Percentiles rank a stretch among this genome's conserved stretches.
phyloP scores from a whole-genome alignment of 306 rosid genomes.

The Bauhinia variegata region DNA sequence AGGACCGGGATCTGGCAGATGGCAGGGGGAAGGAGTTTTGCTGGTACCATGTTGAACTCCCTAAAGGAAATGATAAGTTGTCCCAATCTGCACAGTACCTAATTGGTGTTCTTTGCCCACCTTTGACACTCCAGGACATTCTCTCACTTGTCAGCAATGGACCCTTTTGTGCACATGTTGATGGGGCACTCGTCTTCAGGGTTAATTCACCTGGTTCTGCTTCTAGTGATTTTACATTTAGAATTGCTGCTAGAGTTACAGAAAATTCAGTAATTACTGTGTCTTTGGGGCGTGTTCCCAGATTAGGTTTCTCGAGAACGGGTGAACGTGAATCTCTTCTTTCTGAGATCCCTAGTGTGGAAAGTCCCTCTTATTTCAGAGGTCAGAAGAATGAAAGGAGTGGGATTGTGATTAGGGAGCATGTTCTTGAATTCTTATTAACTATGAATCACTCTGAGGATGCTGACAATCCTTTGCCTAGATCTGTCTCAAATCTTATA shows the following conservation, averaged over 20 bases:
- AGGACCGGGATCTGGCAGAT: conserved; percentile 55
- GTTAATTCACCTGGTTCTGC: conserved; percentile 97
- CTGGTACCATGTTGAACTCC: conserved; percentile 98
- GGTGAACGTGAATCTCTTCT: conserved; percentile 84
- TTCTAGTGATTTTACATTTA: conserved; percentile 78
- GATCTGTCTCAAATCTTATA: conserved; percentile 76
- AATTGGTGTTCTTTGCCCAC: conserved; percentile 88
- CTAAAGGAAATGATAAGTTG: conserved; percentile 74
- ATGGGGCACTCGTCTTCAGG: conserved; percentile 88
- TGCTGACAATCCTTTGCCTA: conserved; percentile 93
- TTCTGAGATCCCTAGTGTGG: conserved; percentile 87
- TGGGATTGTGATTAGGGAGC: conserved; percentile 82
- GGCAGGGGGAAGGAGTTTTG: conserved; percentile 77
- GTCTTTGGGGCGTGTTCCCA: conserved; percentile 88
- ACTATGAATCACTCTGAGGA: conserved; percentile 98
- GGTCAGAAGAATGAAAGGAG: conserved; percentile 59
- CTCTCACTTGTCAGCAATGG: conserved; percentile 98
- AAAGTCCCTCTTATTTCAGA: conserved; percentile 53
- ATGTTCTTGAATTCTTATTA: conserved; percentile 90
- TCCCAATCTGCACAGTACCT: conserved; percentile 84
- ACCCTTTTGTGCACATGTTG: conserved; percentile 94
- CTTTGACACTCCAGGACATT: conserved; percentile 93
- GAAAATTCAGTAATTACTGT: conserved; percentile 84
- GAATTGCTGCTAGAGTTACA: conserved; percentile 87
- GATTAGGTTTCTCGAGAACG: conserved; percentile 81